phyloP scores from a whole-genome alignment of 148 eudicot genomes.

The Limonium bicolor region DNA sequence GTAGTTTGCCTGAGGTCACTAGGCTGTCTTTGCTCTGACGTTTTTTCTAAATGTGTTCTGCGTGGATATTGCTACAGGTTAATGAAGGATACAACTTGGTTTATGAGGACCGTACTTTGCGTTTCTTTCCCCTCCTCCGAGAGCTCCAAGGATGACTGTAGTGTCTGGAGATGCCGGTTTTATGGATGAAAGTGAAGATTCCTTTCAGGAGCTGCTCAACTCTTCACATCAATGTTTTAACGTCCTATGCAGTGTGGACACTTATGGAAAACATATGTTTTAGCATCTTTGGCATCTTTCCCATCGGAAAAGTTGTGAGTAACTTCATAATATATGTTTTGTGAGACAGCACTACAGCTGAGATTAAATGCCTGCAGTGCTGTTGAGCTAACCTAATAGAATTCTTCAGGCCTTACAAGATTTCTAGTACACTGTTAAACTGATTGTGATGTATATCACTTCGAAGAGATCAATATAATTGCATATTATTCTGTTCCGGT shows the following conservation, averaged over 20 bases:
- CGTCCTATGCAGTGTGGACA: slow-evolving; percentile 85
- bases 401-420: too few relatives aligned
- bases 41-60: background rate
- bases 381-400: too few relatives aligned
- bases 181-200: slow-evolving; percentile 67
- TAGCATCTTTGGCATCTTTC: slow-evolving; percentile 92
- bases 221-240: slow-evolving; percentile 72
- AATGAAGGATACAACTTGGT: slow-evolving; percentile 14
- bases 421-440: too few relatives aligned
- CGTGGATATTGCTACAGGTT: too few relatives aligned
- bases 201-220: slow-evolving; percentile 53
- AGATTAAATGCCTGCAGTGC: too few relatives aligned
- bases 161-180: slow-evolving; percentile 74
- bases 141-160: slow-evolving; percentile 69
- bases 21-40: background rate
- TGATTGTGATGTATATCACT: too few relatives aligned
- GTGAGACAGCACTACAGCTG: too few relatives aligned
- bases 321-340: too few relatives aligned
- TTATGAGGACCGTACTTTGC: slow-evolving; percentile 91
- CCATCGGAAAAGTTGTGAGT: slow-evolving; percentile 90
- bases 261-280: slow-evolving; percentile 78
- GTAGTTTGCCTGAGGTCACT: background rate
- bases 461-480: too few relatives aligned
- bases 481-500: too few relatives aligned
- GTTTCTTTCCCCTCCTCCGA: slow-evolving; percentile 95